Evolutionary conservation across 2,329 filamentous ascomycete species (phyloP).

Genomic region (Monosporascus sp.): DNA sequence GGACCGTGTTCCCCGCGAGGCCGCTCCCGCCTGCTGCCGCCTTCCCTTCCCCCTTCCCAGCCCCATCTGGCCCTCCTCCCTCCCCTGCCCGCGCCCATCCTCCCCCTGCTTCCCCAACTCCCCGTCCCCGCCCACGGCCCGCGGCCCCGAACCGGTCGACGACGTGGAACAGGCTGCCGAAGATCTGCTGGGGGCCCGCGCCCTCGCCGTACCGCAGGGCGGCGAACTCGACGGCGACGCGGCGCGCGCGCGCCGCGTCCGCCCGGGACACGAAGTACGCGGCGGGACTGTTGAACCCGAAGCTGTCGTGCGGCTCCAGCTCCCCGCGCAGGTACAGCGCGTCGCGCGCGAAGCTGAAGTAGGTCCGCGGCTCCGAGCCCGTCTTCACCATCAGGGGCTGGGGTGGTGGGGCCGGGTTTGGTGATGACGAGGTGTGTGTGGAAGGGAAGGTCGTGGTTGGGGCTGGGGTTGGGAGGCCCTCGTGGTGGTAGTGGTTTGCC

Average conservation of each 20-base stretch:
- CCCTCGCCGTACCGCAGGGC: constrained; percentile 38
- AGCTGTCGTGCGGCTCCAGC: constrained; percentile 41
- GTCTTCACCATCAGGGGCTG: constrained; percentile 18
- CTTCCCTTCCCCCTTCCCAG: not conserved
- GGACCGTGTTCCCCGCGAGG: constrained; percentile 15
- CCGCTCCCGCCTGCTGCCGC: not conserved
- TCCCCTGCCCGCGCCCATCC: not conserved
- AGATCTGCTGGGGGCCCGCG: constrained; percentile 39
- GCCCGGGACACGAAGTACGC: constrained; percentile 41
- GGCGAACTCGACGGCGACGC: constrained; percentile 39
- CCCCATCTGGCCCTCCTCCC: not conserved
- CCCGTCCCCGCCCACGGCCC: not conserved
- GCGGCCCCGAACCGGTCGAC: constrained; percentile 36
- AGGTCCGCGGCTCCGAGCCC: constrained; percentile 34
- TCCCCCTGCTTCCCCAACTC: not conserved
- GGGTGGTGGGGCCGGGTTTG: not conserved
- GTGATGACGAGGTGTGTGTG: not conserved
- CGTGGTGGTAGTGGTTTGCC: constrained; percentile 1
- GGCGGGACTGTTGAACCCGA: constrained; percentile 44
- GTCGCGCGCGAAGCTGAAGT: constrained; percentile 45
- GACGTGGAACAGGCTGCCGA: constrained; percentile 43
- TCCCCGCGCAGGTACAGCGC: constrained; percentile 43
- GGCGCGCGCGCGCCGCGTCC: constrained; percentile 39
- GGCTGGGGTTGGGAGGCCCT: constrained; percentile 2
- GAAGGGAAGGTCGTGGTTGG: not conserved